A percentile compares a stretch with the other conserved stretches of the same genome.
These are phyloP conservation scores for Talaromyces thailandensis DNA, from an alignment of 495 filamentous ascomycete genomes.

Conservation along the genomic window DNA sequence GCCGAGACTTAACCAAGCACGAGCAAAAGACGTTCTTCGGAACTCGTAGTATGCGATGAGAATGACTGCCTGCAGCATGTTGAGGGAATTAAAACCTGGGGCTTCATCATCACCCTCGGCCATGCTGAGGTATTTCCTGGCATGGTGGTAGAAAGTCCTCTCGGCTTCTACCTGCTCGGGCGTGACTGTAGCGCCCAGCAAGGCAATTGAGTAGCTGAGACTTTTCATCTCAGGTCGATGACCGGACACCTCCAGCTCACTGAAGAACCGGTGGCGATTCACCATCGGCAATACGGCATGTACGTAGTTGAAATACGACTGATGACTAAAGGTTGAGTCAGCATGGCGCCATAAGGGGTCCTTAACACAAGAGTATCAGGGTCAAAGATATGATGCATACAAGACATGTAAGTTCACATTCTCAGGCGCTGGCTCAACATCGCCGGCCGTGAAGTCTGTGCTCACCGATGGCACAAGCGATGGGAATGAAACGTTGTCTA, in stretches of 20 bases:
- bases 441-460: neutral
- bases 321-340: conserved; percentile 8
- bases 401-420: neutral
- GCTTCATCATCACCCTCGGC: conserved; percentile 10
- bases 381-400: neutral
- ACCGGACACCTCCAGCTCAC: conserved; percentile 6
- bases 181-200: conserved; percentile 9
- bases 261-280: conserved; percentile 8
- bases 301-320: conserved; percentile 9
- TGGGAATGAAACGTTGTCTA: neutral
- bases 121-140: conserved; percentile 8
- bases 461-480: neutral
- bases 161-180: conserved; percentile 8
- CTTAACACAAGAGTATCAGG: neutral
- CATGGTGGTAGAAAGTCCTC: conserved; percentile 9
- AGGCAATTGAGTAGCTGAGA: conserved; percentile 10
- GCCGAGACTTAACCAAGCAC: conserved; percentile 15
- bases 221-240: conserved; percentile 5
- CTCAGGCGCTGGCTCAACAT: neutral
- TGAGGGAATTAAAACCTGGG: conserved; percentile 6
- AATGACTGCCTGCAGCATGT: conserved; percentile 10
- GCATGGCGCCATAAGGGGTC: too few relatives aligned
- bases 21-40: conserved; percentile 10
- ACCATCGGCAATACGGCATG: conserved; percentile 11
- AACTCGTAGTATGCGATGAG: conserved; percentile 13